These are phyloP conservation scores for Stropharia rugosoannulata DNA, from an alignment of 768 basidiomycete species.

Conservation along the genomic window DNA sequence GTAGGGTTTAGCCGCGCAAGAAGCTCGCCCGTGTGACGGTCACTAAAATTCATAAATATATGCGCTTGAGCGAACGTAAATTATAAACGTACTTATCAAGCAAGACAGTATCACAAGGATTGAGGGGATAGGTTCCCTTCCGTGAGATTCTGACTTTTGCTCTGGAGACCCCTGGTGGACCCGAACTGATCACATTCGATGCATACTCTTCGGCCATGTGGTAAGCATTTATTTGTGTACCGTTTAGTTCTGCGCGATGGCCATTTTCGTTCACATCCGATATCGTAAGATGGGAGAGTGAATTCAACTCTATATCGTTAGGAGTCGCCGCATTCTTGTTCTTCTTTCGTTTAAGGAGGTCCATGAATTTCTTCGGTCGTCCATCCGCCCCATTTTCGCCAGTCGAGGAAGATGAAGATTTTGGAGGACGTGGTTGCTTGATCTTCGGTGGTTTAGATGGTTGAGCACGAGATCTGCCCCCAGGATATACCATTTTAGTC, in stretches of 20 bases:
- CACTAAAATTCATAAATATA: slow-evolving; percentile 36
- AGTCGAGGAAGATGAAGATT: not conserved
- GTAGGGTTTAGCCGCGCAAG: slow-evolving; percentile 53
- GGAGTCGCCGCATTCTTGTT: slow-evolving; percentile 9
- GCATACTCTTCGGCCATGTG: slow-evolving; percentile 9
- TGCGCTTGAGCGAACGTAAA: slow-evolving; percentile 1
- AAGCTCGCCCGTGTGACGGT: slow-evolving; percentile 52
- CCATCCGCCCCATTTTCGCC: slow-evolving; percentile 4
- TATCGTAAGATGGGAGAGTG: slow-evolving; percentile 1
- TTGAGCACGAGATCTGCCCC: slow-evolving; percentile 20
- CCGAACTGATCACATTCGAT: not conserved
- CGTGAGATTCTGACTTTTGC: slow-evolving; percentile 18
- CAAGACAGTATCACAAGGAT: slow-evolving; percentile 49
- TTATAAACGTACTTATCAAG: slow-evolving; percentile 52
- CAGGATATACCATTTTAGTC: slow-evolving; percentile 18
- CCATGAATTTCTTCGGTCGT: slow-evolving; percentile 20
- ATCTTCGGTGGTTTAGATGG: slow-evolving; percentile 10
- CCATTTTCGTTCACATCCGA: not conserved
- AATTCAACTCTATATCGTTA: slow-evolving; percentile 1
- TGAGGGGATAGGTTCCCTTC: slow-evolving; percentile 26
- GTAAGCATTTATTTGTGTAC: slow-evolving; percentile 7
- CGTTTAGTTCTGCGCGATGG: not conserved
- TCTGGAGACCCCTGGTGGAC: too few relatives aligned
- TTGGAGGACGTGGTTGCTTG: slow-evolving; percentile 5
- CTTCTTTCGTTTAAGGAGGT: slow-evolving; percentile 22